Conservation (phyloP, 768 basidiomycete species). For the Hebeloma cylindrosporum region DNA sequence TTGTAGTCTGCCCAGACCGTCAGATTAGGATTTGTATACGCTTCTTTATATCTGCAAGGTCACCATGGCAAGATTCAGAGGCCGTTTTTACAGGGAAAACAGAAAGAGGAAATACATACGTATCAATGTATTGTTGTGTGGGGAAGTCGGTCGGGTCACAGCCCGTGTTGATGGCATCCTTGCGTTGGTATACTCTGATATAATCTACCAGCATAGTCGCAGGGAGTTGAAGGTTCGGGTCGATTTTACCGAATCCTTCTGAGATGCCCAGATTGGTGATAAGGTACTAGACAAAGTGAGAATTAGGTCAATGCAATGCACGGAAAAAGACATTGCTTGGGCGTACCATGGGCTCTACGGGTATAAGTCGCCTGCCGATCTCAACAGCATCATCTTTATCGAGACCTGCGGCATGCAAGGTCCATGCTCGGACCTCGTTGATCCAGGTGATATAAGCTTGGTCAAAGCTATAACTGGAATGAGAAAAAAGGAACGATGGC, state of each 20-base stretch:
- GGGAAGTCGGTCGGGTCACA: conserved; percentile 71
- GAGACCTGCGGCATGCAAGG: conserved; percentile 48
- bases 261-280: conserved; percentile 70
- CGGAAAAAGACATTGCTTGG: background rate
- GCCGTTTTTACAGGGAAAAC: conserved; percentile 12
- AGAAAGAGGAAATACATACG: conserved; percentile 34
- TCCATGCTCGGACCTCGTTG: conserved; percentile 58
- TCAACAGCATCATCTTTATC: conserved; percentile 48
- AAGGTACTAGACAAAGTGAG: conserved; percentile 46
- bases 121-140: conserved; percentile 69
- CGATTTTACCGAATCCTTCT: conserved; percentile 60
- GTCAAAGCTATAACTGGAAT: conserved; percentile 38
- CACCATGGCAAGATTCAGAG: background rate
- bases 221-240: conserved; percentile 53
- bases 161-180: conserved; percentile 48
- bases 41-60: conserved; percentile 51
- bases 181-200: conserved; percentile 67
- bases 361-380: conserved; percentile 54
- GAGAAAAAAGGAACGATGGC: conserved; percentile 1
- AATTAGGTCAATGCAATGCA: conserved; percentile 30
- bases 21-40: conserved; percentile 61
- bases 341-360: conserved; percentile 68
- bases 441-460: conserved; percentile 70
- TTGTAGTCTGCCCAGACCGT: conserved; percentile 46
- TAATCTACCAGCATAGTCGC: conserved; percentile 70